A percentile compares a stretch with the other conserved stretches of the same genome.
Conservation (phyloP, 768 basidiomycete genomes). For the Lactarius deliciosus region DNA sequence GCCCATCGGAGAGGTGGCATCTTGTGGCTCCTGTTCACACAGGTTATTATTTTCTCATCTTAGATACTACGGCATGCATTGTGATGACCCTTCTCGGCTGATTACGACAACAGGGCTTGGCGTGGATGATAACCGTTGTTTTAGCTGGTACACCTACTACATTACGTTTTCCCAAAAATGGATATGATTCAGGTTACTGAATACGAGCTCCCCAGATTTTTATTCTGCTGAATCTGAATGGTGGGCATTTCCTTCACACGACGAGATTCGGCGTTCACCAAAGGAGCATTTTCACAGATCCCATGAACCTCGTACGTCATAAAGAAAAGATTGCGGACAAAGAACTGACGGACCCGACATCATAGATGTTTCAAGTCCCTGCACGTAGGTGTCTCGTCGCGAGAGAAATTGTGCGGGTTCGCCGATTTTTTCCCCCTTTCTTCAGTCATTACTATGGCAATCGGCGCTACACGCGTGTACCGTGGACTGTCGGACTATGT, state of each 20-base stretch:
- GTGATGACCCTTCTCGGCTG: neutral
- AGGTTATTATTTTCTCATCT: neutral
- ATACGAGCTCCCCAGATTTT: conserved; percentile 2
- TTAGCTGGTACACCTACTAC: neutral
- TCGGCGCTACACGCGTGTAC: neutral
- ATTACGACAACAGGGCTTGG: neutral
- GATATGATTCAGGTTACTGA: neutral
- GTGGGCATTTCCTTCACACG: neutral
- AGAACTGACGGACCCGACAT: neutral
- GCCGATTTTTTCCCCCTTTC: neutral
- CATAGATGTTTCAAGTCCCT: conserved; percentile 13
- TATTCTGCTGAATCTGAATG: conserved; percentile 5
- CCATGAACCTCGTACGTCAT: conserved; percentile 11
- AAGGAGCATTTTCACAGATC: neutral
- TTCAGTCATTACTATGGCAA: no score
- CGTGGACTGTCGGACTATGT: conserved; percentile 1
- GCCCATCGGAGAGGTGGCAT: neutral
- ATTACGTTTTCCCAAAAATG: neutral
- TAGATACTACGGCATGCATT: neutral
- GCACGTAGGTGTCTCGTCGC: neutral
- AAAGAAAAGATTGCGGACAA: neutral
- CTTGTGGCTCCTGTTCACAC: conserved; percentile 9
- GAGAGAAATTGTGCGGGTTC: neutral
- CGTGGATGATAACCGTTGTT: neutral
- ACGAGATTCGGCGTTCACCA: neutral